These are phyloP conservation scores for Fraxinus dipetala DNA, from an alignment of 305 asterid species.

Conservation along the genomic window DNA sequence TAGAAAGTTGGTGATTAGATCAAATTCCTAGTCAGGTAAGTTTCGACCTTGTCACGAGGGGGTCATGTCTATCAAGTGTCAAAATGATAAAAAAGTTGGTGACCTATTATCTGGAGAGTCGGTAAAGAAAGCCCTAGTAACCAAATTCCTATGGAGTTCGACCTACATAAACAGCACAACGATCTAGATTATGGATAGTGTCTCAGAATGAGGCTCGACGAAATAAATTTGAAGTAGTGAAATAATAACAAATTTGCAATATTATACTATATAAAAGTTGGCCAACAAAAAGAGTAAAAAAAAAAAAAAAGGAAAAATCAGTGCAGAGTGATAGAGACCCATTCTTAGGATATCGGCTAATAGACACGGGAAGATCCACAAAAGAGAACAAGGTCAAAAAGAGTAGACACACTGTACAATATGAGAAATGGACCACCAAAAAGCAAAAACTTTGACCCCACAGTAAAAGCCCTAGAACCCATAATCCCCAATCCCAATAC, in stretches of 20 bases:
- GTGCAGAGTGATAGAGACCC: constrained; percentile 36
- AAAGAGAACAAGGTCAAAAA: constrained; percentile 54
- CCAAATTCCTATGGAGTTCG: not conserved
- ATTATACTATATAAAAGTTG: not conserved
- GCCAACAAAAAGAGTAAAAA: constrained; percentile 8
- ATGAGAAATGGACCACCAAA: constrained; percentile 26
- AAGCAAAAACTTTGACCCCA: constrained; percentile 38
- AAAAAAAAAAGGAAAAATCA: constrained; percentile 7
- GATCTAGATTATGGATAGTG: not conserved
- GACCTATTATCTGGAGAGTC: not conserved
- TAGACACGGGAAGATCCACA: constrained; percentile 43
- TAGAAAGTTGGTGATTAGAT: not conserved
- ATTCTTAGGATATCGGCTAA: constrained; percentile 43
- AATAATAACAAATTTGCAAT: not conserved
- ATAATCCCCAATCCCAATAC: constrained; percentile 19
- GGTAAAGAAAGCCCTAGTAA: not conserved
- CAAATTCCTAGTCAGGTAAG: too few relatives aligned
- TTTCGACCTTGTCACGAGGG: not conserved
- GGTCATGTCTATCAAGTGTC: too few relatives aligned
- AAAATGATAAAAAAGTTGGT: not conserved
- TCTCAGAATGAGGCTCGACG: not conserved
- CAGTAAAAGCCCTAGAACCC: constrained; percentile 20
- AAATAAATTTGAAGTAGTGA: not conserved
- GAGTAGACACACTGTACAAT: constrained; percentile 27
- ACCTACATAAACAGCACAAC: not conserved